Conservation (phyloP, 768 basidiomycete species). For the Calocera cornea region DNA sequence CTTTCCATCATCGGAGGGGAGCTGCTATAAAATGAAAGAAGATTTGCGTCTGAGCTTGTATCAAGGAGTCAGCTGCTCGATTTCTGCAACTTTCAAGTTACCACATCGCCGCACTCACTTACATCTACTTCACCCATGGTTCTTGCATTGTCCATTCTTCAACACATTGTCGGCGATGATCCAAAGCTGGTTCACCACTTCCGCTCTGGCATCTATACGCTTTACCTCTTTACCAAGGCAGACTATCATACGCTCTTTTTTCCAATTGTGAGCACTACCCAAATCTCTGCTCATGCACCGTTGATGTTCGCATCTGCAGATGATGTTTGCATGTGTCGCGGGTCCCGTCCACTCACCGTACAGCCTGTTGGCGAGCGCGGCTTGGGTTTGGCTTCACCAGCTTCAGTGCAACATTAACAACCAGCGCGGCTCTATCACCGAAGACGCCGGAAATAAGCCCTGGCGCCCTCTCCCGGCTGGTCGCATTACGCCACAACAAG, state of each 20-base stretch:
- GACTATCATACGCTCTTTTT: constrained; percentile 27
- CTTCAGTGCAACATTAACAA: constrained; percentile 35
- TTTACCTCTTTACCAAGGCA: constrained; percentile 26
- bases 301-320: constrained; percentile 15
- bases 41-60: too few relatives aligned
- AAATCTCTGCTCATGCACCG: not conserved
- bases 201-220: constrained; percentile 14
- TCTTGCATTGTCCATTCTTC: too few relatives aligned
- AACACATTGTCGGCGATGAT: too few relatives aligned
- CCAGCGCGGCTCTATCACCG: constrained; percentile 30
- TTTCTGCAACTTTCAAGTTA: too few relatives aligned
- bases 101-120: too few relatives aligned
- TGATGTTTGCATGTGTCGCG: constrained; percentile 24
- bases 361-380: constrained; percentile 20
- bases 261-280: constrained; percentile 22
- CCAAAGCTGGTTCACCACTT: not conserved
- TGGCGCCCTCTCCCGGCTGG: constrained; percentile 35
- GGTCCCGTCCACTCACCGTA: constrained; percentile 21
- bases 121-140: too few relatives aligned
- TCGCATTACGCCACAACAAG: constrained; percentile 27
- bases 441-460: constrained; percentile 35
- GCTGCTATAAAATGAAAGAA: too few relatives aligned
- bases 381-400: constrained; percentile 37
- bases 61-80: too few relatives aligned
- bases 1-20: too few relatives aligned